Conservation (phyloP, 345 rosid species). For the Erysimum cheiranthoides region DNA sequence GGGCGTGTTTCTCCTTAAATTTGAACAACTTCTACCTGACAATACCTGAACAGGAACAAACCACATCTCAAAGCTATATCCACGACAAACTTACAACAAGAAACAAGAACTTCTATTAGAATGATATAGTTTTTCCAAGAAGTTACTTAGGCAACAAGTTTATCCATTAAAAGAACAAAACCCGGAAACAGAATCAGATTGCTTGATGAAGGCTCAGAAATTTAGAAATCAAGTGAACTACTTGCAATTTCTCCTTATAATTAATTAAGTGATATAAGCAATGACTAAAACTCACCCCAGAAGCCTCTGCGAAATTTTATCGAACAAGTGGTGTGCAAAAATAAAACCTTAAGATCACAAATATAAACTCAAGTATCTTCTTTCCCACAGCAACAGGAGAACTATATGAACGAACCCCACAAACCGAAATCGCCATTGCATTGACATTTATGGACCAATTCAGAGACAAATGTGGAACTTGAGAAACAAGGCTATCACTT, state of each 20-base stretch:
- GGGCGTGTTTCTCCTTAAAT: slow-evolving; percentile 57
- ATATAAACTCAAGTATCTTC: too few relatives aligned
- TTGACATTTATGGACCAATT: background rate
- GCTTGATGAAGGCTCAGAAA: background rate
- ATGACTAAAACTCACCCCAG: background rate
- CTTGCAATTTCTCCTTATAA: background rate
- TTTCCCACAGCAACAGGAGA: background rate
- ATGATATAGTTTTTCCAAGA: slow-evolving; percentile 1
- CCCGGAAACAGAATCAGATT: background rate
- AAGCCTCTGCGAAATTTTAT: slow-evolving; percentile 41
- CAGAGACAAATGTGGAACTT: background rate
- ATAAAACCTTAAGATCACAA: background rate
- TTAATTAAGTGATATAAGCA: background rate
- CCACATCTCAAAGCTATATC: slow-evolving; percentile 25
- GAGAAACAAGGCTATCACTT: background rate
- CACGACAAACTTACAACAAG: background rate
- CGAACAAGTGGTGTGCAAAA: slow-evolving; percentile 50
- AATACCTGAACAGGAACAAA: slow-evolving; percentile 54
- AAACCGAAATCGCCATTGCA: background rate
- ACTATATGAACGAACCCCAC: background rate
- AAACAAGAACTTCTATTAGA: slow-evolving; percentile 8
- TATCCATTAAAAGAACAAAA: background rate
- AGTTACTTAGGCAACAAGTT: background rate
- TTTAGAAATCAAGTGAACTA: background rate
- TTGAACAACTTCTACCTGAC: slow-evolving; percentile 56